These are phyloP conservation scores for Suhomyces wounanorum DNA, from an alignment of 1,139 yeast genomes.

Conservation along the genomic window DNA sequence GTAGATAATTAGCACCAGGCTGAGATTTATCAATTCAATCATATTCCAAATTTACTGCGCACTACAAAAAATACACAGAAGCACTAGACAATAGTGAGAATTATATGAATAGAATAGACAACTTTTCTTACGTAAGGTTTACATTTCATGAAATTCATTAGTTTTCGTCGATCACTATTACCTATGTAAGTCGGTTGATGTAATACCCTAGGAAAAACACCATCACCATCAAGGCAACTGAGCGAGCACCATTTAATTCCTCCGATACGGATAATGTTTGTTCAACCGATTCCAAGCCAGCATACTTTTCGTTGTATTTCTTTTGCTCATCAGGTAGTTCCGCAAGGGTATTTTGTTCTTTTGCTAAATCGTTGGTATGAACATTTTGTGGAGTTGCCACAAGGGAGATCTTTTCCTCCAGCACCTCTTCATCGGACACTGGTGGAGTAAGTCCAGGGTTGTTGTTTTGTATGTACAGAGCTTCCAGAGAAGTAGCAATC, in stretches of 20 bases:
- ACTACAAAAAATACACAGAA: background rate
- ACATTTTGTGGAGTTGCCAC: background rate
- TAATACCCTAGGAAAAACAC: conserved; percentile 13
- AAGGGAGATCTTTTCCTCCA: background rate
- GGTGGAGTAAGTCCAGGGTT: conserved; percentile 23
- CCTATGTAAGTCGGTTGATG: conserved; percentile 11
- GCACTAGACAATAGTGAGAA: background rate
- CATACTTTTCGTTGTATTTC: background rate
- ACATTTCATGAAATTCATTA: conserved; percentile 1
- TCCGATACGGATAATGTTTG: conserved; percentile 11
- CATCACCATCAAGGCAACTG: conserved; percentile 12
- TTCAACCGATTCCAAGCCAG: conserved; percentile 7
- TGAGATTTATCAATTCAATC: background rate
- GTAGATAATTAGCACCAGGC: background rate
- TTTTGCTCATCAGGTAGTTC: background rate
- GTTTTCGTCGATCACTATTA: background rate
- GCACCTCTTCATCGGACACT: conserved; percentile 19
- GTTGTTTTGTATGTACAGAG: conserved; percentile 1
- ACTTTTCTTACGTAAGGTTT: background rate
- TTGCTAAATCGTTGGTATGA: background rate
- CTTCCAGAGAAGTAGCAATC: background rate
- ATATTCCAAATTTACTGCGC: background rate
- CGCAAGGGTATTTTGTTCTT: background rate
- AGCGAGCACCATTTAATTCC: conserved; percentile 13
- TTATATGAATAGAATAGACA: background rate